Base-by-base conservation (phyloP, 176 grass and related monocot species). In the Oryza glaberrima region DNA sequence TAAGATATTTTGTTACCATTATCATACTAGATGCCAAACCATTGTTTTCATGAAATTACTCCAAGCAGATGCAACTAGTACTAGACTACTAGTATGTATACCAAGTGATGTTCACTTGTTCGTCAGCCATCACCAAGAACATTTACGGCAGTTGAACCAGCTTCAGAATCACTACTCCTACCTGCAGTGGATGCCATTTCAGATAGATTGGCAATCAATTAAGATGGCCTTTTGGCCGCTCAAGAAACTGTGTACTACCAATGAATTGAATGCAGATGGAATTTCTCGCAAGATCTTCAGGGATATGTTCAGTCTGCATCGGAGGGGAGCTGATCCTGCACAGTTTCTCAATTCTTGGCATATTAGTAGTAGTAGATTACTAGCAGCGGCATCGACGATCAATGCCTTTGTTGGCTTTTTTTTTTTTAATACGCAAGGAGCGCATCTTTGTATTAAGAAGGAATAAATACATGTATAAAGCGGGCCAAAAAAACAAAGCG, bases 131-230 rank as follows among this genome's bases (percentile, higher is more conserved):
- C 10, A 2, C 40, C 40, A 72, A 26, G 6, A 70, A 32, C 30
- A 32, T 32, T 32, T 32, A 32, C 30, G 30, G 30, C 30, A 32
- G 30, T 32, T 32, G 30, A 32, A 32, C 30, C 30, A 32, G 30
- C 30, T 32, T 32, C 30, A 3, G 30, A 32, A 32, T 32, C 30
- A 32, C 30, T 32, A 32, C 30, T 32, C 30, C 30, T 32, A 32
- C 30, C 30, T 20, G 32, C 30, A 7, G 30, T 22, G 26, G 44
- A 38, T 60, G 40, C 20, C 47, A 17, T 72, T 60, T 58, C 51
- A 9, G 48, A 40, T 72, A 20, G 67, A 25, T 72, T 30, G 67
- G 67, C 66, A 58, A 15, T 32, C 72, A 74, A 35, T 81, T 40
- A 16, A 67, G 70, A 13, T 14, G 34, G 49, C 12, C 67, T 60